These are phyloP conservation scores for Mycena amicta DNA, from an alignment of 768 basidiomycete species.

Conservation along the genomic window DNA sequence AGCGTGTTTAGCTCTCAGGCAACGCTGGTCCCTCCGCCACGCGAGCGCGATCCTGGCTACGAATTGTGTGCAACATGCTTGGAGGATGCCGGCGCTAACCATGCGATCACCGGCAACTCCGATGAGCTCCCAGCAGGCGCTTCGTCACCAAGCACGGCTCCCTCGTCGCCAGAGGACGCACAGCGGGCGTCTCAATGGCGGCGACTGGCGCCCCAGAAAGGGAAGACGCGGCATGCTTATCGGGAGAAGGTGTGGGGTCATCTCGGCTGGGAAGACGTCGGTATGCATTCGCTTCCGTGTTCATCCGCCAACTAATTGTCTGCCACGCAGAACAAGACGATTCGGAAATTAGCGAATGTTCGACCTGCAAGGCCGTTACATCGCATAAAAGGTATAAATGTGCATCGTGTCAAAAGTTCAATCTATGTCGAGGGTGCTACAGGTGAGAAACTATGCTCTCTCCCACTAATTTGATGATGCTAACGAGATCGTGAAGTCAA, in stretches of 20 bases:
- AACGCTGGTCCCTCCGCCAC: slow-evolving; percentile 14
- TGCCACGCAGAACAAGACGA: slow-evolving; percentile 65
- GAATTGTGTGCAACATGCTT: slow-evolving; percentile 87
- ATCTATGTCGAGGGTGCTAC: slow-evolving; percentile 83
- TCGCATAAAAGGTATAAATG: slow-evolving; percentile 80
- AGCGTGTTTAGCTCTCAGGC: slow-evolving; percentile 19
- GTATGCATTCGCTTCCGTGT: slow-evolving; percentile 46
- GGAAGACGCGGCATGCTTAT: slow-evolving; percentile 82
- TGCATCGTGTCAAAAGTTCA: slow-evolving; percentile 75
- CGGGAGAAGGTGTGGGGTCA: slow-evolving; percentile 85
- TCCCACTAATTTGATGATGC: no score
- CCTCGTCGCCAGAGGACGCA: slow-evolving; percentile 59
- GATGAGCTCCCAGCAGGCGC: slow-evolving; percentile 48
- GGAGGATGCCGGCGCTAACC: slow-evolving; percentile 73
- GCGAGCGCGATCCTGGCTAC: slow-evolving; percentile 52
- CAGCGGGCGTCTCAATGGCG: slow-evolving; percentile 59
- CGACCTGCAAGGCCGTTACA: slow-evolving; percentile 74
- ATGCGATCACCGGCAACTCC: slow-evolving; percentile 59
- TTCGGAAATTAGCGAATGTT: slow-evolving; percentile 62
- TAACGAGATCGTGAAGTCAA: no score
- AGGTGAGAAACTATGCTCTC: slow-evolving; percentile 51
- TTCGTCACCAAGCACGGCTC: slow-evolving; percentile 41
- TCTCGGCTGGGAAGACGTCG: slow-evolving; percentile 85
- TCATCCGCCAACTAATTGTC: slow-evolving; percentile 3
- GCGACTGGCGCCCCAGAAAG: slow-evolving; percentile 74